A percentile compares a stretch with the other conserved stretches of the same genome.
These are phyloP conservation scores for Rugosomyces carneus DNA, from an alignment of 1,284 basidiomycete species.

Conservation along the genomic window DNA sequence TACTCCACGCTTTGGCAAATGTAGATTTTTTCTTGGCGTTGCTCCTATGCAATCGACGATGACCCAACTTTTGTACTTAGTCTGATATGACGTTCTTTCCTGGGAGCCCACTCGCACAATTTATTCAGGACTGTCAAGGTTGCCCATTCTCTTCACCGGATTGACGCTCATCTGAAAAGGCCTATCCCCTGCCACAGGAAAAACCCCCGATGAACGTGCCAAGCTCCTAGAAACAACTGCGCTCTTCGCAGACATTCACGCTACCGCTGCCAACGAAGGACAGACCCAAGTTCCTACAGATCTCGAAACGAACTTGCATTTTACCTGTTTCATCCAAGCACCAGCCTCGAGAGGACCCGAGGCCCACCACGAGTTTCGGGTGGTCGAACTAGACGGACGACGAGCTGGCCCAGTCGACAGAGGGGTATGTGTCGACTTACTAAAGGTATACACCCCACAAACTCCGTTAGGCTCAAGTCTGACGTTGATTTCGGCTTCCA, in stretches of 20 bases:
- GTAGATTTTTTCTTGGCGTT: slow-evolving; percentile 30
- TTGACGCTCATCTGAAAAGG: not conserved
- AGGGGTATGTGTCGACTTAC: slow-evolving; percentile 57
- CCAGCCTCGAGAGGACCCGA: slow-evolving; percentile 28
- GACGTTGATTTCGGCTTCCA: slow-evolving; percentile 21
- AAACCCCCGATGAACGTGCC: slow-evolving; percentile 67
- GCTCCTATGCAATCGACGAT: slow-evolving; percentile 3
- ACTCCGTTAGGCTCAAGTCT: not conserved
- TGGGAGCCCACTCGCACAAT: slow-evolving; percentile 53
- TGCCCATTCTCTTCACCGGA: not conserved
- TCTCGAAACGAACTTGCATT: slow-evolving; percentile 74
- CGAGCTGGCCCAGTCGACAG: slow-evolving; percentile 74
- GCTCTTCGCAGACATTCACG: slow-evolving; percentile 74
- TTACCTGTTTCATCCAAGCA: slow-evolving; percentile 77
- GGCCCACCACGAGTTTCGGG: slow-evolving; percentile 29
- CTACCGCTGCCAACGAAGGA: slow-evolving; percentile 59
- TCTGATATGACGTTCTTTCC: slow-evolving; percentile 50
- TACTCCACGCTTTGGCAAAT: slow-evolving; percentile 77
- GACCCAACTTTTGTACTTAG: slow-evolving; percentile 26
- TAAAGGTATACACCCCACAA: slow-evolving; percentile 48
- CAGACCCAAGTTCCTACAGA: slow-evolving; percentile 54
- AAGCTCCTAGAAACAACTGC: slow-evolving; percentile 67
- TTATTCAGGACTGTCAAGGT: slow-evolving; percentile 62
- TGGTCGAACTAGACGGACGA: slow-evolving; percentile 81
- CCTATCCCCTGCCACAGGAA: slow-evolving; percentile 32